A percentile compares a stretch with the other conserved stretches of the same genome.
Evolutionary conservation across 2,329 filamentous ascomycete genomes (phyloP).

Genomic region (Exophiala oligosperma): DNA sequence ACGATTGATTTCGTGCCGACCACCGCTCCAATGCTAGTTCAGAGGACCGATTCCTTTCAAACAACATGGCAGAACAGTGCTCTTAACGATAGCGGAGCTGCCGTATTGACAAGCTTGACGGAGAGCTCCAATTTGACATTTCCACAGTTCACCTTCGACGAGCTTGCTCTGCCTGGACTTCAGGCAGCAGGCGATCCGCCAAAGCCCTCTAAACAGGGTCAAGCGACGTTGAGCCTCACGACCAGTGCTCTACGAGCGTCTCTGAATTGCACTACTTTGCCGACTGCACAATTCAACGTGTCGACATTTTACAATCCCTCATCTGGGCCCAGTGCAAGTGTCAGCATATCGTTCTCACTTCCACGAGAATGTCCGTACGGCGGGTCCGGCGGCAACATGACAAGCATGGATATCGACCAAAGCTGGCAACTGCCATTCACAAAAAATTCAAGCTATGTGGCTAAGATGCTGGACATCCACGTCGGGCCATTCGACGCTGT

Average conservation of each 20-base stretch:
- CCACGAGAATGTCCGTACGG: conserved; percentile 12
- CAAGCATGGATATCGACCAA: conserved; percentile 6
- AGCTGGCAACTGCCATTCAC: background rate
- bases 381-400: conserved; percentile 15
- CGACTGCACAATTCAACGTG: background rate
- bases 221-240: background rate
- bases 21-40: background rate
- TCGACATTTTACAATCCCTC: conserved; percentile 2
- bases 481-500: conserved; percentile 21
- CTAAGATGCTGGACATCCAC: conserved; percentile 23
- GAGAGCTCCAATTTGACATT: conserved; percentile 20
- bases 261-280: conserved; percentile 10
- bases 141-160: conserved; percentile 19
- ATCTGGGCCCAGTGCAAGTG: background rate
- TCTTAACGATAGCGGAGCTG: conserved; percentile 17
- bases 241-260: conserved; percentile 10
- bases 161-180: conserved; percentile 22
- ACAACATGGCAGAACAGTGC: background rate
- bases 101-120: conserved; percentile 17
- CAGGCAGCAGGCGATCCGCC: background rate
- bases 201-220: background rate
- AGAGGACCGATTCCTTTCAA: background rate
- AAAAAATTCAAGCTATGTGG: conserved; percentile 11
- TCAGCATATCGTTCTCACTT: background rate
- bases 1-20: conserved; percentile 26